phyloP scores from a whole-genome alignment of 2,329 filamentous ascomycete genomes.

The Cordyceps tenuipes region DNA sequence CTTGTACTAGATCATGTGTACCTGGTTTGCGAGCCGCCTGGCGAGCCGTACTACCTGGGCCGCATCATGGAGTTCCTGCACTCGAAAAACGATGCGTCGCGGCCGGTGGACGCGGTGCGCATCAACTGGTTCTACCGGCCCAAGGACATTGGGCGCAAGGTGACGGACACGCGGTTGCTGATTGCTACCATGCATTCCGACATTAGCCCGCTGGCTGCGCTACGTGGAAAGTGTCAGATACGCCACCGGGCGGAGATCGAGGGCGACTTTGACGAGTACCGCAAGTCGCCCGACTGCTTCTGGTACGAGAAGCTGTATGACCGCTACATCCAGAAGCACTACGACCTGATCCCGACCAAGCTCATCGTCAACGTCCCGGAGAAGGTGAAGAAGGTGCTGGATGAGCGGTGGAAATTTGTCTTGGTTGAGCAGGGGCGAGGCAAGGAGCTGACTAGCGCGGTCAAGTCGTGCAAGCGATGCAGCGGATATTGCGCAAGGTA shows the following conservation, averaged over 20 bases:
- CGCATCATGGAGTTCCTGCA: conserved; percentile 98
- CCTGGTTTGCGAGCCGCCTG: conserved; percentile 92
- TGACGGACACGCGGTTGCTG: conserved; percentile 80
- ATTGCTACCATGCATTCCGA: conserved; percentile 99
- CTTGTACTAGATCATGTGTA: conserved; percentile 64
- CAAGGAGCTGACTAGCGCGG: conserved; percentile 91
- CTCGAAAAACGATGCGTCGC: conserved; percentile 60
- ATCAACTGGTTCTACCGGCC: conserved; percentile 99
- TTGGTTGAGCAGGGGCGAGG: conserved; percentile 87
- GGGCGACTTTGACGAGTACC: conserved; percentile 67
- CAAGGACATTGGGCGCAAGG: conserved; percentile 88
- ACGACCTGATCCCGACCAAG: conserved; percentile 88
- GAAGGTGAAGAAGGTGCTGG: conserved; percentile 89
- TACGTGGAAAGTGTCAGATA: conserved; percentile 90
- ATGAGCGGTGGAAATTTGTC: conserved; percentile 95
- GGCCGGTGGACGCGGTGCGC: conserved; percentile 75
- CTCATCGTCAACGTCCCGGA: conserved; percentile 94
- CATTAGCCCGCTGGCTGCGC: conserved; percentile 80
- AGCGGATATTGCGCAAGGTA: conserved; percentile 85
- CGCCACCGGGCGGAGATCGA: conserved; percentile 79
- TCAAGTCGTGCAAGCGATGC: conserved; percentile 94
- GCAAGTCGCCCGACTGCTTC: conserved; percentile 78
- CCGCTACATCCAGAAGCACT: conserved; percentile 95
- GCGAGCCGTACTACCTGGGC: conserved; percentile 94
- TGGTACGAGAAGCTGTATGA: conserved; percentile 98